Conservation (phyloP, 2,329 filamentous ascomycete species). For the Annulohypoxylon truncatum region DNA sequence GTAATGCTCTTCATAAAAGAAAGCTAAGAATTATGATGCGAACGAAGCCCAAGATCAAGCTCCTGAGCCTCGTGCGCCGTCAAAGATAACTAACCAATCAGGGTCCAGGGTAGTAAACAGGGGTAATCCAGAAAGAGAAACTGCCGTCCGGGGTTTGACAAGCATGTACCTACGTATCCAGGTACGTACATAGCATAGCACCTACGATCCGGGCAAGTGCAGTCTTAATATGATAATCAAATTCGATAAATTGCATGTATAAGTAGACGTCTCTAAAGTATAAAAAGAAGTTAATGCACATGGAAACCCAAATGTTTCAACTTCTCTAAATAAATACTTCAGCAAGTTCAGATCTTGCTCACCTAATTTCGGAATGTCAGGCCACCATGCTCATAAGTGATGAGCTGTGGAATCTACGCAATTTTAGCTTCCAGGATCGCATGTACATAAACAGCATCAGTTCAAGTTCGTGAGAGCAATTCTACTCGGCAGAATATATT, state of each 20-base stretch:
- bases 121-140: slow-evolving; percentile 32
- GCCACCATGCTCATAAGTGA: background rate
- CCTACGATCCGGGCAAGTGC: background rate
- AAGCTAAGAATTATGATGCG: slow-evolving; percentile 30
- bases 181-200: background rate
- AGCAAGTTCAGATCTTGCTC: background rate
- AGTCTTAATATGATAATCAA: background rate
- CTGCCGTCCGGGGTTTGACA: slow-evolving; percentile 21
- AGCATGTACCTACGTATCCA: slow-evolving; percentile 15
- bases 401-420: background rate
- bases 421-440: background rate
- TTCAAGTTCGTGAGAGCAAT: background rate
- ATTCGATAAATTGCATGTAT: no score
- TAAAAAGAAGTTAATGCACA: background rate
- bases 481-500: background rate
- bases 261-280: background rate
- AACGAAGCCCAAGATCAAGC: slow-evolving; percentile 37
- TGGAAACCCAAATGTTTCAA: background rate
- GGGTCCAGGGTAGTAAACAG: slow-evolving; percentile 8
- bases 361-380: background rate
- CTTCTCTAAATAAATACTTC: background rate
- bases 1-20: slow-evolving; percentile 11
- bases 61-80: slow-evolving; percentile 43
- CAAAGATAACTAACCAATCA: slow-evolving; percentile 33
- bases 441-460: background rate